Conservation (phyloP, 495 filamentous ascomycete species). For the Penicillium chermesinum region DNA sequence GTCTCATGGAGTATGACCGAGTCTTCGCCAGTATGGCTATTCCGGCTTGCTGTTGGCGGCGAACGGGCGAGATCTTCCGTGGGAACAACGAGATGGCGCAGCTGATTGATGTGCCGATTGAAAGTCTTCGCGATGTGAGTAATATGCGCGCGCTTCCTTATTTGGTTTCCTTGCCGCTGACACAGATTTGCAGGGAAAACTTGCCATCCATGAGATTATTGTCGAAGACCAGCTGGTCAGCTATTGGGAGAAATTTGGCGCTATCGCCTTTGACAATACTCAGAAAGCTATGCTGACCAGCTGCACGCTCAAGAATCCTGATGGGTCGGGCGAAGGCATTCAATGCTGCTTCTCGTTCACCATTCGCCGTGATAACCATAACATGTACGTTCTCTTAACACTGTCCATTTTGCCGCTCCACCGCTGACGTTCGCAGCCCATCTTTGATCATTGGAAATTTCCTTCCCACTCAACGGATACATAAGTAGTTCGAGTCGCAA, state of each 20-base stretch:
- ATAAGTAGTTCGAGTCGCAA: slow-evolving; percentile 22
- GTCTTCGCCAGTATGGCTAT: slow-evolving; percentile 99
- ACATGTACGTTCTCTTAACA: slow-evolving; percentile 75
- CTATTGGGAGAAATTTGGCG: slow-evolving; percentile 99
- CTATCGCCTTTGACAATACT: slow-evolving; percentile 94
- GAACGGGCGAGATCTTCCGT: slow-evolving; percentile 95
- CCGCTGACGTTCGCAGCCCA: slow-evolving; percentile 55
- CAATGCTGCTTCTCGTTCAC: slow-evolving; percentile 98
- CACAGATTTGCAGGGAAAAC: slow-evolving; percentile 63
- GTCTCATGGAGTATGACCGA: slow-evolving; percentile 92
- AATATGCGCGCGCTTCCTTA: neutral
- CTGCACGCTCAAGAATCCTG: slow-evolving; percentile 84
- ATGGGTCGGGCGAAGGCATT: slow-evolving; percentile 64
- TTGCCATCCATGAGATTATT: slow-evolving; percentile 92
- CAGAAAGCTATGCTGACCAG: slow-evolving; percentile 96
- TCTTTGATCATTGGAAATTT: slow-evolving; percentile 96
- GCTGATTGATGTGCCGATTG: slow-evolving; percentile 88
- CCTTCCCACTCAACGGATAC: slow-evolving; percentile 53
- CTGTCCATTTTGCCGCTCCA: too few relatives aligned
- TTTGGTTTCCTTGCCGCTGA: neutral
- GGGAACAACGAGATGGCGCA: slow-evolving; percentile 99
- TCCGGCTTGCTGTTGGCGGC: slow-evolving; percentile 93
- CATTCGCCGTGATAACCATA: slow-evolving; percentile 87
- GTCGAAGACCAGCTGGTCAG: slow-evolving; percentile 89
- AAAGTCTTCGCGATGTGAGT: slow-evolving; percentile 83